Evolutionary conservation across 2,329 filamentous ascomycete species (phyloP), one percentile per base, ranked within the genome.

Genomic region (Alternaria viburni): DNA sequence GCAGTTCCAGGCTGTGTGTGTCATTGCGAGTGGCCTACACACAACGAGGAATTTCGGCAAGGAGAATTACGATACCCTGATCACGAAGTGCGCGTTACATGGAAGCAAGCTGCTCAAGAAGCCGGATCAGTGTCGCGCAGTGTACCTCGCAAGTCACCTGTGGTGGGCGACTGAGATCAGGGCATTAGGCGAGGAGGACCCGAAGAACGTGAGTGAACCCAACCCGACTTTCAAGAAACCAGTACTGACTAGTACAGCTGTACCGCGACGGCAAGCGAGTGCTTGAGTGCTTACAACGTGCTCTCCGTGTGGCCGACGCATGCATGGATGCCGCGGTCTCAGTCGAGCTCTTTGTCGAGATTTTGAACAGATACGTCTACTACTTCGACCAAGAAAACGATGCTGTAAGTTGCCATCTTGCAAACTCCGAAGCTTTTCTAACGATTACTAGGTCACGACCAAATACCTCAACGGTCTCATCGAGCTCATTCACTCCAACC

Each of bases 321-420:
- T 99, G 96, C 83, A 99, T 99, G 96, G 96, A 99, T 81, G 96
- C 94, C 8, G 93, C 93, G 7, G 93, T 97, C 5, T 97, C 93
- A 3, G 96, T 99, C 50, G 96, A 99, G 82, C 87, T 99, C 52
- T 99, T 99, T 81, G 95, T 99, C 61, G 96, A 99, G 83, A 99
- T 99, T 67, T 84, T 99, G 59, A 97, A 99, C 80, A 90, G 96
- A 80, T 99, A 99, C 79, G 94, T 98, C 57, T 99, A 99, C 81
- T 99, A 98, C 84, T 99, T 97, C 83, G 96, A 99, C 81, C 95
- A 99, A 80, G 93, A 97, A 78, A 99, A 99, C 81, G 96, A 99
- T 82, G 94, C 94, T 69, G 96, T 88, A 80, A 81, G 86, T 80
- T 17, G 8, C 28, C 6, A 11, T 23, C 2, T 32, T 25, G 19